phyloP scores from a whole-genome alignment of 164 flowering plant species.

The Annona cherimola region DNA sequence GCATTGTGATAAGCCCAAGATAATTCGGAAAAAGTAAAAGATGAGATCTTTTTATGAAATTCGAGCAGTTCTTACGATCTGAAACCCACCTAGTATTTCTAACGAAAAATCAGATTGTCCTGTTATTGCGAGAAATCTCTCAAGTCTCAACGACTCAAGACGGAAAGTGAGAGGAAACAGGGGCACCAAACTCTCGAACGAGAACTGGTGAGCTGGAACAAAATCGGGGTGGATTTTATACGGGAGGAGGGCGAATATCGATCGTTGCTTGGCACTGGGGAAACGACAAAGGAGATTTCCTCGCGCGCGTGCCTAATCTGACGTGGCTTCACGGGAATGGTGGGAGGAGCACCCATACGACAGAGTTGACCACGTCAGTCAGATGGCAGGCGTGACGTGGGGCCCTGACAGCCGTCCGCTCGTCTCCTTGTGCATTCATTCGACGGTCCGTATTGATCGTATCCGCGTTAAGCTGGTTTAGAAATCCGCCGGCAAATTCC shows the following conservation, averaged over 20 bases:
- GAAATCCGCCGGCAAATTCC: not conserved
- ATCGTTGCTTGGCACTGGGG: not conserved
- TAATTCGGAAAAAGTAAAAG: not conserved
- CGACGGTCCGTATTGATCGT: not conserved
- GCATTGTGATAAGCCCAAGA: not conserved
- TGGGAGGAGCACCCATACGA: not conserved
- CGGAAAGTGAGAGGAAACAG: not conserved
- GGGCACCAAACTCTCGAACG: not conserved
- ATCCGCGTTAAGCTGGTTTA: not conserved
- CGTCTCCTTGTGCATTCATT: not conserved
- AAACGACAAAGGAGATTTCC: not conserved
- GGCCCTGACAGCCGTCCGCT: not conserved
- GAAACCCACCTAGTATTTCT: not conserved
- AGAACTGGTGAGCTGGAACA: not conserved
- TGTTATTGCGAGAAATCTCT: not conserved
- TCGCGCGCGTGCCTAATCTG: not conserved
- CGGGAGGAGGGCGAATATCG: not conserved
- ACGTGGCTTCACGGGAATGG: not conserved
- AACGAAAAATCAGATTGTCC: not conserved
- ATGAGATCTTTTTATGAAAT: too few relatives aligned
- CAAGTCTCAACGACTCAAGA: not conserved
- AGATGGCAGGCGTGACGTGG: not conserved
- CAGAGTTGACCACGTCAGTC: not conserved
- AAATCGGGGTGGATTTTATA: not conserved
- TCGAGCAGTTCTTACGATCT: not conserved